Percentiles rank a stretch among this genome's conserved stretches.
Evolutionary conservation across 2,329 filamentous ascomycete genomes (phyloP).

Genomic region (Aspergillus ibericus): DNA sequence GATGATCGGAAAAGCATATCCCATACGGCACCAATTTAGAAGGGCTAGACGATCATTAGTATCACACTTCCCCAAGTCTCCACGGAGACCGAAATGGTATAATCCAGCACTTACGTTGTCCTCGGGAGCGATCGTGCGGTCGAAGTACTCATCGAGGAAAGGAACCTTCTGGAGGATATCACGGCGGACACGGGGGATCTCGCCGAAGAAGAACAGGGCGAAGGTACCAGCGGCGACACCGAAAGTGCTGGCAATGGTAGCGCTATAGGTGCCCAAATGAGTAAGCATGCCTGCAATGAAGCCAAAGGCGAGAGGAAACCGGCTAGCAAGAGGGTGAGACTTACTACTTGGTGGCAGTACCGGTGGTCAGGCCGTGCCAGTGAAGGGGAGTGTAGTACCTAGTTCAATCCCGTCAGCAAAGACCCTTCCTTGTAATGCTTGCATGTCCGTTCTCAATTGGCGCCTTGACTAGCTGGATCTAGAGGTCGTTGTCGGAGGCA

Average conservation of each 20-base stretch:
- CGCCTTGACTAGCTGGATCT: background rate
- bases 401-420: constrained; percentile 23
- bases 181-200: constrained; percentile 61
- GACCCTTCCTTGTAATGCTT: background rate
- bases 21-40: constrained; percentile 29
- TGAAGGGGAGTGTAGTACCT: constrained; percentile 53
- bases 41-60: constrained; percentile 34
- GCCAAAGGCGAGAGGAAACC: background rate
- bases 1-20: constrained; percentile 11
- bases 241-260: constrained; percentile 53
- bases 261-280: constrained; percentile 33
- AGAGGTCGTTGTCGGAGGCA: background rate
- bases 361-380: constrained; percentile 52
- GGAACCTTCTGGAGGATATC: constrained; percentile 64
- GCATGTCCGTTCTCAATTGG: background rate
- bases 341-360: constrained; percentile 47
- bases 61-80: background rate
- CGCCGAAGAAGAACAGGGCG: constrained; percentile 65
- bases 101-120: constrained; percentile 53
- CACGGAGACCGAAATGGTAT: background rate
- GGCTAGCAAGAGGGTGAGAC: constrained; percentile 24
- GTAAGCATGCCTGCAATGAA: background rate
- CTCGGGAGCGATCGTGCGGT: constrained; percentile 60
- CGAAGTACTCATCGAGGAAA: constrained; percentile 57
- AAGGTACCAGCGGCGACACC: constrained; percentile 59